Evolutionary conservation across 345 rosid genomes (phyloP), one percentile per base, ranked within the genome.

Genomic region (Trapa bicornis): DNA sequence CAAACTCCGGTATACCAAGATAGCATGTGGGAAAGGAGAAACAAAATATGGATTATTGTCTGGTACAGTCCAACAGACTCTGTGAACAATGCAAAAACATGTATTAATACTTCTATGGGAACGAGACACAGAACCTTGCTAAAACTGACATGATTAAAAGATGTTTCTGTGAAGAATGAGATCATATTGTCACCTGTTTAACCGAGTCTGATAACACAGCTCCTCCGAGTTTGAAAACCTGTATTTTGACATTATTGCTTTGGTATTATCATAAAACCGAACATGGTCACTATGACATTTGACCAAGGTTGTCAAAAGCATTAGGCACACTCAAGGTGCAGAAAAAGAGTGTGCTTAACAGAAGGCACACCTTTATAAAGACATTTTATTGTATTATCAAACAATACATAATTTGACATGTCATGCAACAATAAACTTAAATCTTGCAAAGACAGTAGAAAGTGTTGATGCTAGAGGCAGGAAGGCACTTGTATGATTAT

Each of bases 201-300:
- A 85, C 97, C 97, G 90, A 70, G 98, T 86, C 72, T 76, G 76
- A 68, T 84, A 89, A 74, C 90, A 93, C 67, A 90, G 85, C 71
- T 88, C 83, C 81, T 93, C 90, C n/a, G 89, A 89, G 84, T 66
- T 74, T 74, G 83, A 74, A 93, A 93, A 71, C 98, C 97, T 92
- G 87, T 68, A 76, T 67, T 41, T 72, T 43, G 16, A 56, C 5
- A 33, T 60, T 17, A 71, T 33, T 8, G 16, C 22, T 62, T 3
- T n/a, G 8, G 11, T 22, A 11, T 54, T n/a, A 54, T 53, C 32
- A 17, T 50, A 29, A 9, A 50, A 16, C 5, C 16, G 22, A 47
- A 47, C 15, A 50, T 48, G 39, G 41, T 10, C 58, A 45, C 29
- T 47, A 29, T 54, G 60, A 54, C 60, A 54, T 54, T n/a, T 15